phyloP scores from a whole-genome alignment of 768 basidiomycete genomes.

The Lactarius deliciosus region DNA sequence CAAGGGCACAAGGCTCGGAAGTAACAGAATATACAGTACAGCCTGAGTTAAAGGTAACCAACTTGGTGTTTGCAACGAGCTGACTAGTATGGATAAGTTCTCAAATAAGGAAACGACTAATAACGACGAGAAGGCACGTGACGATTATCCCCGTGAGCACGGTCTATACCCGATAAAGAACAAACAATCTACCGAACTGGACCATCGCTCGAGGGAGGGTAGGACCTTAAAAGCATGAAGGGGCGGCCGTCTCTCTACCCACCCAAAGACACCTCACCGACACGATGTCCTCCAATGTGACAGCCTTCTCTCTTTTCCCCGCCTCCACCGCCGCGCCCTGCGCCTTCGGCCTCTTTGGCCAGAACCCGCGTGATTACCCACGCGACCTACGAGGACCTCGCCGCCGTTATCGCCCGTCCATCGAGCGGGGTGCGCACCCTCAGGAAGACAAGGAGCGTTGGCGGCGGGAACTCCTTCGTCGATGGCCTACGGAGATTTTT shows the following conservation, averaged over 20 bases:
- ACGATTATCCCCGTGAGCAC: not conserved
- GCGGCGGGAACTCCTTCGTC: not conserved
- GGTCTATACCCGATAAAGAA: conserved; percentile 25
- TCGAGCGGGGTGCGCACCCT: not conserved
- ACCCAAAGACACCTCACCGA: not conserved
- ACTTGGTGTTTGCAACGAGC: not conserved
- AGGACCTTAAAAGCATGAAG: conserved; percentile 1
- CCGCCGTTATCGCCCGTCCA: conserved; percentile 4
- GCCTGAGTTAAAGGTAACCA: not conserved
- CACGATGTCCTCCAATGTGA: conserved; percentile 7
- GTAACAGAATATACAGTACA: not conserved
- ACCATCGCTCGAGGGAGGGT: not conserved
- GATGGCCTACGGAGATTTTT: conserved; percentile 18
- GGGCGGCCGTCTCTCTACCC: not conserved
- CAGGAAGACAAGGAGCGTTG: not conserved
- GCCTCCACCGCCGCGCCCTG: conserved; percentile 18
- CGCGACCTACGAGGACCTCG: conserved; percentile 18
- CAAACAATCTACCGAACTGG: conserved; percentile 23
- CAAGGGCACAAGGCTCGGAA: conserved; percentile 2
- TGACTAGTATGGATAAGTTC: not conserved
- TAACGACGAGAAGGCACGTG: not conserved
- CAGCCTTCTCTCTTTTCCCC: conserved; percentile 19
- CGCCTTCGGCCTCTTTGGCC: conserved; percentile 26
- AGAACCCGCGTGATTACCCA: conserved; percentile 25
- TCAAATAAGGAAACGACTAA: not conserved